Evolutionary conservation across 2,329 filamentous ascomycete genomes (phyloP).

Genomic region (Epichloe glyceriae): DNA sequence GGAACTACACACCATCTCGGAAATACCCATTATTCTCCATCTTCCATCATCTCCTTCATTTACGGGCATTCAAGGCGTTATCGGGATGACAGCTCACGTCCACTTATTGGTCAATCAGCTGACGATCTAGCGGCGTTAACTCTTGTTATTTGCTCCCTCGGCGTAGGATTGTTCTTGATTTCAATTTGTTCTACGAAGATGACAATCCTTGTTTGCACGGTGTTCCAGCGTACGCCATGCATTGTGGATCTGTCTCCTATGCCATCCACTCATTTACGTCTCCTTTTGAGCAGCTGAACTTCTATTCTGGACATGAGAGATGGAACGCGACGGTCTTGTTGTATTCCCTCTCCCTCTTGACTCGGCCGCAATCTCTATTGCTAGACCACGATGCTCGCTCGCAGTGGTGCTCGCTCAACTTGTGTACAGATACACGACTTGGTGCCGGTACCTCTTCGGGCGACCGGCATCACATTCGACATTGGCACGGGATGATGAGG

Average conservation of each 20-base stretch:
- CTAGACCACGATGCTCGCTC: background rate
- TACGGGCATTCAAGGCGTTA: constrained; percentile 30
- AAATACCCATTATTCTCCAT: constrained; percentile 13
- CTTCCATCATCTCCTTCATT: constrained; percentile 16
- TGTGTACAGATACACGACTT: background rate
- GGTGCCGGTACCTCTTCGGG: background rate
- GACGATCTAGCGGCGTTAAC: constrained; percentile 25
- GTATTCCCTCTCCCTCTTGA: background rate
- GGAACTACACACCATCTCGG: background rate
- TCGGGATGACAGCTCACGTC: constrained; percentile 26
- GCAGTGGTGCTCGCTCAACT: background rate
- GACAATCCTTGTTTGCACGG: background rate
- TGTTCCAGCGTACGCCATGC: background rate
- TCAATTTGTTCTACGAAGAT: background rate
- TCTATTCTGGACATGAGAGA: constrained; percentile 4
- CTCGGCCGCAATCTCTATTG: background rate
- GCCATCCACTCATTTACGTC: constrained; percentile 4
- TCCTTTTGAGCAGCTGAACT: constrained; percentile 1
- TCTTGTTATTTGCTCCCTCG: constrained; percentile 15
- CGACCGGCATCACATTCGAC: background rate
- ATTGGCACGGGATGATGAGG: background rate
- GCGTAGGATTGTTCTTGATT: constrained; percentile 18
- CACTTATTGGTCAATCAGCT: constrained; percentile 20
- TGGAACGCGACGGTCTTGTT: background rate
- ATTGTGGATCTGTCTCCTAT: background rate